phyloP scores from a whole-genome alignment of 106 monocot genomes.

The Dioscorea zingiberensis region DNA sequence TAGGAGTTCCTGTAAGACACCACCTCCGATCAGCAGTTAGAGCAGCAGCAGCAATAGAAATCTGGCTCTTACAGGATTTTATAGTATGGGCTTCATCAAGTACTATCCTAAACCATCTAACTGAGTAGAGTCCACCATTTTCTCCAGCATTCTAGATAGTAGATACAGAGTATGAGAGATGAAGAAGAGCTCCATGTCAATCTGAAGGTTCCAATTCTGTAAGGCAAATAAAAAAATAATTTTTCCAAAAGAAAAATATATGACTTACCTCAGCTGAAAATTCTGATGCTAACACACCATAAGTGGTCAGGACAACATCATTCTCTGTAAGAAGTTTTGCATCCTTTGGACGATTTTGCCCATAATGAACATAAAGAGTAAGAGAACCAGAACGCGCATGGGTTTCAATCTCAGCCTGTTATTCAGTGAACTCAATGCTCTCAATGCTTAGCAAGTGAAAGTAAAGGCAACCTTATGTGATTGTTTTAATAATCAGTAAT shows the following conservation, averaged over 20 bases:
- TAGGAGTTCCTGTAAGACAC: conserved; percentile 97
- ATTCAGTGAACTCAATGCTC: background rate
- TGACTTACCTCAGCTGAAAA: conserved; percentile 60
- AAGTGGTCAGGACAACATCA: conserved; percentile 90
- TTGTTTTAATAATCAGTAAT: background rate
- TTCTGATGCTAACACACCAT: conserved; percentile 85
- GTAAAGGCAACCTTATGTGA: background rate
- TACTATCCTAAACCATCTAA: conserved; percentile 87
- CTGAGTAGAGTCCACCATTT: conserved; percentile 78
- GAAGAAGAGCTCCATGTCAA: too few relatives aligned
- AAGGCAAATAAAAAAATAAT: too few relatives aligned
- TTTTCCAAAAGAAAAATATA: background rate
- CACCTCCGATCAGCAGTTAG: conserved; percentile 68
- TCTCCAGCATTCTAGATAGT: conserved; percentile 68
- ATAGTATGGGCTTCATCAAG: conserved; percentile 97
- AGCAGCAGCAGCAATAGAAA: conserved; percentile 69
- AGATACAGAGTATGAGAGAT: background rate
- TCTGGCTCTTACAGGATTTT: conserved; percentile 86
- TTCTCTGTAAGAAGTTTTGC: conserved; percentile 57
- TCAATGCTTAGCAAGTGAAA: background rate
- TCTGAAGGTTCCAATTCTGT: too few relatives aligned
- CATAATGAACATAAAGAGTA: conserved; percentile 81
- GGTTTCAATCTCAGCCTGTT: conserved; percentile 83
- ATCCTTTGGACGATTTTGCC: conserved; percentile 82
- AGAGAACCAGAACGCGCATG: conserved; percentile 59